These are phyloP conservation scores for Rosa persica DNA, from an alignment of 306 rosid species.

Conservation along the genomic window DNA sequence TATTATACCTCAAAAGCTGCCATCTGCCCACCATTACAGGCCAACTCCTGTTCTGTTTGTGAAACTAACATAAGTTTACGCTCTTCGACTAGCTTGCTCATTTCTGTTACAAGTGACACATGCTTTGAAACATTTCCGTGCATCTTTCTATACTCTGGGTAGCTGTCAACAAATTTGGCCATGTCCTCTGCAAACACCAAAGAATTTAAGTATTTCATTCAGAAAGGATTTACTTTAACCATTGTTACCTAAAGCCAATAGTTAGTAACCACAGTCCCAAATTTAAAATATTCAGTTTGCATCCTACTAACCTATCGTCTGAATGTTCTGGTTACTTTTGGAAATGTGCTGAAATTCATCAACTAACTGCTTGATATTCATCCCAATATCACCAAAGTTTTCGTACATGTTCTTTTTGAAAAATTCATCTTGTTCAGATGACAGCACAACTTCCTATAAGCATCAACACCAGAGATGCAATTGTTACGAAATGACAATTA, in stretches of 20 bases:
- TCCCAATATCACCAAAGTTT: conserved; percentile 96
- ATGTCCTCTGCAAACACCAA: conserved; percentile 73
- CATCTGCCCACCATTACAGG: conserved; percentile 95
- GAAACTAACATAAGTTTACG: conserved; percentile 90
- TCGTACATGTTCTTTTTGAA: conserved; percentile 90
- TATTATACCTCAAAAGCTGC: conserved; percentile 92
- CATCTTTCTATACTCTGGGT: conserved; percentile 94
- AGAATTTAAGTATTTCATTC: conserved; percentile 20
- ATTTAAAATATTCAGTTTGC: conserved; percentile 10
- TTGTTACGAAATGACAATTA: conserved; percentile 24
- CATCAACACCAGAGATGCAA: conserved; percentile 23
- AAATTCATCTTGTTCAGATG: conserved; percentile 89
- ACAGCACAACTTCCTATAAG: conserved; percentile 87
- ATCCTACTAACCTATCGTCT: conserved; percentile 77
- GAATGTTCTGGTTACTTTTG: conserved; percentile 88
- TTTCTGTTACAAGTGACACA: conserved; percentile 90
- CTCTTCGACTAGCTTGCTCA: conserved; percentile 75
- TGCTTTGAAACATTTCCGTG: conserved; percentile 97
- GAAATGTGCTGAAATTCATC: conserved; percentile 93
- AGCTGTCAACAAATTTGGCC: conserved; percentile 95
- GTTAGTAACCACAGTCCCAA: neutral
- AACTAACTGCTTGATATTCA: conserved; percentile 90
- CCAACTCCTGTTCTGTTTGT: conserved; percentile 91
- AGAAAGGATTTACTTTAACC: neutral
- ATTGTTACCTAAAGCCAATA: neutral